A percentile compares a stretch with the other conserved stretches of the same genome.
These are phyloP conservation scores for Colletotrichum agaves DNA, from an alignment of 2,329 filamentous ascomycete species.

Conservation along the genomic window DNA sequence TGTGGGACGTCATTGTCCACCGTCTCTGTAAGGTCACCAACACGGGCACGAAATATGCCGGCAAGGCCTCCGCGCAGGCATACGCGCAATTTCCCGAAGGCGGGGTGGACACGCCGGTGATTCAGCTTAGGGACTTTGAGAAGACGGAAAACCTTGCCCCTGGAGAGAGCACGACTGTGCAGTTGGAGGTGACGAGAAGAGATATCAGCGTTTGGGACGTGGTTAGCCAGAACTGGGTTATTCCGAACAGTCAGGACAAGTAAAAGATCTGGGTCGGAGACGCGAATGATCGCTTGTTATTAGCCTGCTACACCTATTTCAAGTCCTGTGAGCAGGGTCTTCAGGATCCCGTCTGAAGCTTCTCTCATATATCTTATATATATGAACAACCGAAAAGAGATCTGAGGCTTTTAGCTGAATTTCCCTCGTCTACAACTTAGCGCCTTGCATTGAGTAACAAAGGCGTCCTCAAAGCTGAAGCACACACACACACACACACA, in stretches of 20 bases:
- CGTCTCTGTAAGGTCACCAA: slow-evolving; percentile 63
- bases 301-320: slow-evolving; percentile 38
- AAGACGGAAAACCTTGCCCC: slow-evolving; percentile 68
- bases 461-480: neutral
- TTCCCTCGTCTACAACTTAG: neutral
- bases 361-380: neutral
- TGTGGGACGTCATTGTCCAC: slow-evolving; percentile 64
- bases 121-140: slow-evolving; percentile 78
- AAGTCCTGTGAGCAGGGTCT: slow-evolving; percentile 28
- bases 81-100: slow-evolving; percentile 57
- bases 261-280: slow-evolving; percentile 54
- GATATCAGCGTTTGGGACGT: slow-evolving; percentile 81
- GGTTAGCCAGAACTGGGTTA: slow-evolving; percentile 73
- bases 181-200: slow-evolving; percentile 70
- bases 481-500: neutral
- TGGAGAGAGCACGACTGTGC: slow-evolving; percentile 63
- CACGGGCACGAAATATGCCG: slow-evolving; percentile 54
- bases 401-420: too few species aligned
- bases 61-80: slow-evolving; percentile 59
- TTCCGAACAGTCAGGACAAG: slow-evolving; percentile 49
- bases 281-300: slow-evolving; percentile 47
- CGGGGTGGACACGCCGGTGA: slow-evolving; percentile 70
- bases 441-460: neutral
- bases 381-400: too few species aligned
- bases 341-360: slow-evolving; percentile 23